Base-by-base conservation (phyloP, 306 rosid species). In the Trifolium pratense region DNA sequence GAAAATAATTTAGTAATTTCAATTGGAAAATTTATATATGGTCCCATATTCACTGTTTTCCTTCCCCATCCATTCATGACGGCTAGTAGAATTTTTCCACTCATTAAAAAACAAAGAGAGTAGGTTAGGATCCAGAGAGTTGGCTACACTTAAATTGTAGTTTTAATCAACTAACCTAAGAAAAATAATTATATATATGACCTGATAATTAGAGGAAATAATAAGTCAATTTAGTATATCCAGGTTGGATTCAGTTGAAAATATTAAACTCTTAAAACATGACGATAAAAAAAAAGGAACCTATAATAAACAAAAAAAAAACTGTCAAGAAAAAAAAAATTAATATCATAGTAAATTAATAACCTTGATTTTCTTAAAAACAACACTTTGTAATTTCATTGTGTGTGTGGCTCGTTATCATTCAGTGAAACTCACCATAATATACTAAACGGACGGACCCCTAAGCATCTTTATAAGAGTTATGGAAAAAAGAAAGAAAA, bases 61-160 rank as follows among this genome's bases (percentile, higher is more conserved):
- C n/a, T n/a, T n/a, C n/a, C n/a, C n/a, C 57, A 39, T 75, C 79
- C 60, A 9, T 64, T 64, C 57, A 56, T 56, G 62, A 56, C 32
- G 9, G 34, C 34, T 21, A 16, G 4, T 16, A 49, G 11, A 21
- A 9, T 21, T 55, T 55, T 26, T 61, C 23, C 71, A 4, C 6
- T 49, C 8, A 7, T 16, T 51, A 51, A 7, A 42, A 63, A 61
- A 56, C 56, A 23, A 23, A 5, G 62, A 53, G 52, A 56, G 34
- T 51, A 64, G 82, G 78, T 78, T 71, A 36, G 16, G 11, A 20
- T 18, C 45, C 25, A 21, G 9, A 21, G 18, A 29, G 58, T 53
- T 9, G 13, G 37, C n/a, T 0, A 53, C 56, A 3, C 31, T 0
- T 29, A 32, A 32, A 32, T 14, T 23, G 11, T 31, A 36, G 17